Conservation (phyloP, 2,329 filamentous ascomycete genomes). For the Elsinoe necatrix region DNA sequence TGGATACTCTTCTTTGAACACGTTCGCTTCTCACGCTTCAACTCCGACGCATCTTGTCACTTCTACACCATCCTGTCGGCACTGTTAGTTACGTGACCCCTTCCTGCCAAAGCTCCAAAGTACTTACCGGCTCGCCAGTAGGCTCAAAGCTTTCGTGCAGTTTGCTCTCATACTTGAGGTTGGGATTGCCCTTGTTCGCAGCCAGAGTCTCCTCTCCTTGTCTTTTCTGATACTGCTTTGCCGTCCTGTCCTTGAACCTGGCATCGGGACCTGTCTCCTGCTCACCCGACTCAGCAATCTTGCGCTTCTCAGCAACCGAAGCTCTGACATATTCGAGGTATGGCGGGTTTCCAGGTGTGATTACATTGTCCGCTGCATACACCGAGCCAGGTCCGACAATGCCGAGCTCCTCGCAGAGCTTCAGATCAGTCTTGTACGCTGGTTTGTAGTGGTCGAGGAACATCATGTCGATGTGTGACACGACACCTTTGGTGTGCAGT, state of each 20-base stretch:
- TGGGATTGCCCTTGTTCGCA: slow-evolving; percentile 49
- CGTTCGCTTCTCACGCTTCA: slow-evolving; percentile 16
- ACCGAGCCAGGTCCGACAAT: slow-evolving; percentile 56
- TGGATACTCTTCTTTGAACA: not conserved
- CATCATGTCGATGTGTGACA: slow-evolving; percentile 59
- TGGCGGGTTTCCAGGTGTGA: slow-evolving; percentile 61
- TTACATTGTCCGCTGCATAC: slow-evolving; percentile 61
- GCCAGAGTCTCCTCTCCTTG: slow-evolving; percentile 39
- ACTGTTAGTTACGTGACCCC: not conserved
- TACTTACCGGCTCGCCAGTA: slow-evolving; percentile 54
- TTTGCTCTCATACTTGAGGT: slow-evolving; percentile 57
- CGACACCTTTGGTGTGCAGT: slow-evolving; percentile 45
- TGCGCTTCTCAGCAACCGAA: slow-evolving; percentile 53
- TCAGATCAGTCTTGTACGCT: slow-evolving; percentile 64
- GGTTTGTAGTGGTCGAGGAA: slow-evolving; percentile 79
- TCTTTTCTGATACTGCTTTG: slow-evolving; percentile 42
- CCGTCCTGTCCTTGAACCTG: slow-evolving; percentile 37
- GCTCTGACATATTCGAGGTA: slow-evolving; percentile 64
- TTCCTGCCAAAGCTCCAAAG: not conserved
- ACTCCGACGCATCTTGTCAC: slow-evolving; percentile 51
- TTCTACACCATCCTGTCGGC: slow-evolving; percentile 54
- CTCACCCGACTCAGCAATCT: slow-evolving; percentile 29
- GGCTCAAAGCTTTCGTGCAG: slow-evolving; percentile 59
- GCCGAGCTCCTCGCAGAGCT: slow-evolving; percentile 63
- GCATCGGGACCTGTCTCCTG: slow-evolving; percentile 29